A percentile compares a stretch with the other conserved stretches of the same genome.
Evolutionary conservation across 78 protist genomes (phyloP).

Genomic region (Capsaspora owczarzaki): DNA sequence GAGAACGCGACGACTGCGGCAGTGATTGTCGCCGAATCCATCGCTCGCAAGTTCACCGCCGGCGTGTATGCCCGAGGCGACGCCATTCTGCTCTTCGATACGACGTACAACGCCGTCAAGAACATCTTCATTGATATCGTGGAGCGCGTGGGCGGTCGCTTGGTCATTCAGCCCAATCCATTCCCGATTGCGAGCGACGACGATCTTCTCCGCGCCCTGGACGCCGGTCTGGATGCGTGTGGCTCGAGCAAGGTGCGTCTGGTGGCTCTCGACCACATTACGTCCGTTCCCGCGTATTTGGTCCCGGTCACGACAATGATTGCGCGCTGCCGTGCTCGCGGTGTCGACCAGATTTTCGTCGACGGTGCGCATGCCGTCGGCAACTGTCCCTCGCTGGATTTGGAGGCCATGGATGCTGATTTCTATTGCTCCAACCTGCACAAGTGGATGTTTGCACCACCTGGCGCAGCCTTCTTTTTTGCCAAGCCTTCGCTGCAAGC

Average conservation of each 20-base stretch:
- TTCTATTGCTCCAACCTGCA: neutral
- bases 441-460: neutral
- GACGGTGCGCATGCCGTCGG: constrained; percentile 1
- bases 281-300: neutral
- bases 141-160: neutral
- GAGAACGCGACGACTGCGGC: neutral
- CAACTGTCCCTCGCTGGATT: neutral
- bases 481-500: neutral
- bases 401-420: neutral
- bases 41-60: neutral
- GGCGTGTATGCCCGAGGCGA: neutral
- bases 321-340: neutral
- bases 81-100: neutral
- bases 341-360: neutral
- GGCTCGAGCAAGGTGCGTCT: neutral
- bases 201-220: neutral
- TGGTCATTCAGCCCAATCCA: neutral
- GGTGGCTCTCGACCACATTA: neutral
- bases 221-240: neutral
- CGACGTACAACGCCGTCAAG: neutral
- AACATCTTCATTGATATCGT: neutral
- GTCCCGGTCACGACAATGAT: neutral
- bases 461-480: neutral
- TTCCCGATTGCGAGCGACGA: neutral
- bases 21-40: neutral